Evolutionary conservation across 2,329 filamentous ascomycete genomes (phyloP), one percentile per base, ranked within the genome.

Genomic region (Pseudocercospora vitis): DNA sequence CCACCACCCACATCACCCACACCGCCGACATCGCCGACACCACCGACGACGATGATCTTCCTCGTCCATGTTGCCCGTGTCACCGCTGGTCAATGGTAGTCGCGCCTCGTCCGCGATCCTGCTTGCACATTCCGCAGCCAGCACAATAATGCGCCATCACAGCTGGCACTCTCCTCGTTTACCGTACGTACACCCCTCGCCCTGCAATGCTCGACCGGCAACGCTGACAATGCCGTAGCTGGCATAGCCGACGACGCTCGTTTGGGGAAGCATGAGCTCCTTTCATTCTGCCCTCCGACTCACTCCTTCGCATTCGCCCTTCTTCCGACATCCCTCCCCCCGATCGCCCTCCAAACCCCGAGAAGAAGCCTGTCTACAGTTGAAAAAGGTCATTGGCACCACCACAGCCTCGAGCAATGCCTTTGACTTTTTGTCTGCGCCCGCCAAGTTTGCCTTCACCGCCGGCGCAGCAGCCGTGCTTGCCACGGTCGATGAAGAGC

Each of bases 391-490:
- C 53, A 88, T 97, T 65, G 94, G 94, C 42, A 95, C 91, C 19
- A 97, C 92, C 6, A 92, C 90, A 59, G 83, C 79, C 62, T 88
- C 88, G 3, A 86, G 90, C 33, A 91, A 88, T 68, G 90, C 89
- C 58, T 95, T 99, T 71, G 91, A 95, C 69, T 85, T 83, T 59
- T 84, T 92, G 56, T 78, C 86, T 33, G 82, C 85, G 9, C 86
- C 81, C 49, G 76, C 76, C 52, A 79, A 79, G 47, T 96, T 97
- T 72, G 91, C 91, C 51, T 94, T 95, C 70, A 91, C 91, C 59
- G 92, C 94, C 7, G 94, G 94, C 51, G 94, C 91, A 7, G 90
- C 92, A 37, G 92, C 90, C n/a, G 89, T 99, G 0, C 83, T 97
- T 14, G 89, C 91, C 6, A 85, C 88, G 62, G 78, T 96, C 48